phyloP scores from a whole-genome alignment of 2,329 filamentous ascomycete genomes.

The Chaetomiaceae sp. region DNA sequence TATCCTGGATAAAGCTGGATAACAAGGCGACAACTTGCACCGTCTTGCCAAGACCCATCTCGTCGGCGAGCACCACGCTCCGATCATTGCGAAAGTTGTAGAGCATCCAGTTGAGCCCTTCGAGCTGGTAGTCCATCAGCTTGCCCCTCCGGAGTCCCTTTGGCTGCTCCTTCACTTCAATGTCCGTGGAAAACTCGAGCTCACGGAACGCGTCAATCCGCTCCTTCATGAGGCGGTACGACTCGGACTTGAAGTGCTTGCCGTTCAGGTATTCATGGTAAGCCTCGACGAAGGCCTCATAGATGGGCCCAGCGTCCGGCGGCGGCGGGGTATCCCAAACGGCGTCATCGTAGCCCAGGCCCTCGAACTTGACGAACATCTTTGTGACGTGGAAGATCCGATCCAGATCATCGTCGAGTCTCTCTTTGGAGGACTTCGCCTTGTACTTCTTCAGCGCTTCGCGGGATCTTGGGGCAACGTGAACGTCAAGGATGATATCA shows the following conservation, averaged over 20 bases:
- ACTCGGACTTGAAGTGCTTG: slow-evolving; percentile 57
- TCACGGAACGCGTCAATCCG: slow-evolving; percentile 63
- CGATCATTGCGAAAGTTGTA: slow-evolving; percentile 78
- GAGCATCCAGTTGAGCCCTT: slow-evolving; percentile 92
- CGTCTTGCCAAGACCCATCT: slow-evolving; percentile 98
- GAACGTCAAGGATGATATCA: slow-evolving; percentile 81
- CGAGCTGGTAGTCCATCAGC: slow-evolving; percentile 88
- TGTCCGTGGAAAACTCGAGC: slow-evolving; percentile 56
- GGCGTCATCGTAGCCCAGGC: slow-evolving; percentile 80
- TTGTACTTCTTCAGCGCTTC: slow-evolving; percentile 43
- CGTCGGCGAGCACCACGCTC: slow-evolving; percentile 89
- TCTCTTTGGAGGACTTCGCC: slow-evolving; percentile 40
- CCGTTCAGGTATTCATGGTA: slow-evolving; percentile 83
- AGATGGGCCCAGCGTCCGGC: slow-evolving; percentile 57
- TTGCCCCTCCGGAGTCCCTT: slow-evolving; percentile 66
- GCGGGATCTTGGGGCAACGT: slow-evolving; percentile 13
- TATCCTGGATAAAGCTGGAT: slow-evolving; percentile 61
- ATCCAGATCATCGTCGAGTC: slow-evolving; percentile 62
- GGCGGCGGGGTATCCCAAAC: slow-evolving; percentile 82
- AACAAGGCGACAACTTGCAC: slow-evolving; percentile 86
- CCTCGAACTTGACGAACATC: slow-evolving; percentile 85
- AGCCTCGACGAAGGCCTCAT: slow-evolving; percentile 72
- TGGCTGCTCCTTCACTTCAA: slow-evolving; percentile 68
- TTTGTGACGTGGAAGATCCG: slow-evolving; percentile 66
- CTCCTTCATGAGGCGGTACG: slow-evolving; percentile 55